Base-by-base conservation (phyloP, 2,329 filamentous ascomycete genomes). In the Aspergillus fructus region DNA sequence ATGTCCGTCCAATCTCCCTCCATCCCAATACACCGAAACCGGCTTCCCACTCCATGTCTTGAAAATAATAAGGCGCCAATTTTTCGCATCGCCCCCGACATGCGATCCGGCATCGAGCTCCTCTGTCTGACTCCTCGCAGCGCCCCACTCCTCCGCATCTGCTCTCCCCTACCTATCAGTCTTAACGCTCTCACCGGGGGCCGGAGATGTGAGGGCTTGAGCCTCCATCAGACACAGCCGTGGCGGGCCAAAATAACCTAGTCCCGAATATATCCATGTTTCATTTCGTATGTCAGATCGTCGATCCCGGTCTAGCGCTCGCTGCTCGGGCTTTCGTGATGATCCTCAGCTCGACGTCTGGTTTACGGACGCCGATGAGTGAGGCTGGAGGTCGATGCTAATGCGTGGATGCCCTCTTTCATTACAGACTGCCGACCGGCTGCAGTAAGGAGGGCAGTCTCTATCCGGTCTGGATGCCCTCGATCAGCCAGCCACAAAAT, bases 1-100 rank as follows among this genome's bases (percentile, higher is more conserved):
- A 23, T 12, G 53, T 60, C 58, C 49, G 55, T 59, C 59, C 62
- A 62, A 61, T 64, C 62, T 53, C 59, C 51, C 49, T 34, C 45
- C 24, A 24, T 59, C 47, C 43, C 53, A 60, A 43, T 45, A 47
- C 56, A 58, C 53, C 59, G 55, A 46, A 48, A 46, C 34, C 40
- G 48, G 48, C 43, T 41, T 39, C n/a, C 42, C 43, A 48, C n/a
- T 50, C 41, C 45, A 56, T 48, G 51, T 50, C 48, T n/a, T 19
- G 9, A 17, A n/a, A 13, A 13, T 24, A 52, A 58, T 49, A 50
- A 48, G 57, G 46, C 41, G 47, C 40, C 30, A 49, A 43, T 37
- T 40, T 53, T 51, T 37, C 47, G 33, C 37, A 30, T 27, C 6
- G 12, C 48, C 50, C 46, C 43, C 21, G 19, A 53, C 42, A 46